These are phyloP conservation scores for Pleoardoris graminearum DNA, from an alignment of 2,329 filamentous ascomycete genomes.

Conservation along the genomic window DNA sequence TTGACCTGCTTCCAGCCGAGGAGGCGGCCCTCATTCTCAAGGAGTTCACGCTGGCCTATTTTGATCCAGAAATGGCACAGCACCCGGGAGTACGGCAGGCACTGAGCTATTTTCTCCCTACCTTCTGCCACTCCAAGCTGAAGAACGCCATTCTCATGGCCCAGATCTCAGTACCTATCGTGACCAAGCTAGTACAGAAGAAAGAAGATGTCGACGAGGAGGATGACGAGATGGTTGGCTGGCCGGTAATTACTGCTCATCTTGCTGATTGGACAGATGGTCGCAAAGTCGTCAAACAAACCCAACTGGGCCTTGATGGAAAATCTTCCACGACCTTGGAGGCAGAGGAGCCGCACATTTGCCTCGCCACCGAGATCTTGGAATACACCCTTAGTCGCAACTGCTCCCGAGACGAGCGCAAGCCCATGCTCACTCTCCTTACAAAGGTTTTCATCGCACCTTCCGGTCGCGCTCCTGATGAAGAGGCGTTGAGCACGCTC, in stretches of 20 bases:
- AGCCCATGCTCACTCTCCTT: constrained; percentile 65
- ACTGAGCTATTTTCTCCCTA: constrained; percentile 89
- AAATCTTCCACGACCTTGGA: constrained; percentile 61
- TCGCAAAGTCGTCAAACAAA: constrained; percentile 70
- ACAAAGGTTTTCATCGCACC: constrained; percentile 79
- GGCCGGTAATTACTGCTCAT: constrained; percentile 77
- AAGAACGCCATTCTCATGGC: constrained; percentile 86
- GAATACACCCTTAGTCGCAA: constrained; percentile 70
- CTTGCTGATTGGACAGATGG: constrained; percentile 96
- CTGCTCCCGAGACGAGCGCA: constrained; percentile 78
- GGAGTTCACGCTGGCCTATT: constrained; percentile 82
- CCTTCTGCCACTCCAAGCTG: constrained; percentile 84
- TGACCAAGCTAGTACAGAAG: constrained; percentile 68
- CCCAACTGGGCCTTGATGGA: constrained; percentile 45
- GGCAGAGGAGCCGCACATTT: constrained; percentile 78
- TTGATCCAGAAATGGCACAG: constrained; percentile 77
- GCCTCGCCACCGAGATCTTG: constrained; percentile 75
- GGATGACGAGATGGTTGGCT: constrained; percentile 71
- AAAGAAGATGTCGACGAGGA: constrained; percentile 69
- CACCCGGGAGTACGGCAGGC: constrained; percentile 86
- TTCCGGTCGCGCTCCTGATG: constrained; percentile 42
- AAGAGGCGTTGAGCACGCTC: constrained; percentile 36
- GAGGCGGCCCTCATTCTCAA: constrained; percentile 72
- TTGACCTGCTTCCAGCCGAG: constrained; percentile 63
- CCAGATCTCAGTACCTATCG: constrained; percentile 69